These are phyloP conservation scores for Pseudogymnoascus pannorum DNA, from an alignment of 2,329 filamentous ascomycete genomes.

Conservation along the genomic window DNA sequence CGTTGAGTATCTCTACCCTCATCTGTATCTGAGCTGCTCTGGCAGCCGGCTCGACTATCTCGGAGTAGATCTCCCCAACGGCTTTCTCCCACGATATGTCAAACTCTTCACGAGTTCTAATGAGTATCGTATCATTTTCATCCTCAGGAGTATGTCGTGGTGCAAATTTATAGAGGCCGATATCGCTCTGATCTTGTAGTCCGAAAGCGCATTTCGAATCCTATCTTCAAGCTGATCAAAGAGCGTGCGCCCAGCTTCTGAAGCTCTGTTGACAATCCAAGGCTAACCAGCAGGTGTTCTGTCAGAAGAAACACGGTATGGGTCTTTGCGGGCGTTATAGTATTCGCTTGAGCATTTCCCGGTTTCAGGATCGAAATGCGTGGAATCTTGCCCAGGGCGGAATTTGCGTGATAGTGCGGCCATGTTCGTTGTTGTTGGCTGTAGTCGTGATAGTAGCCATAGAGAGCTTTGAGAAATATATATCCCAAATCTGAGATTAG, in stretches of 20 bases:
- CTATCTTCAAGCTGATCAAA: not conserved
- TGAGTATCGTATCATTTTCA: not conserved
- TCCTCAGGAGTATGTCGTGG: not conserved
- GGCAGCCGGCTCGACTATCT: not conserved
- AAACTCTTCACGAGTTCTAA: not conserved
- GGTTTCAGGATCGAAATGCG: not conserved
- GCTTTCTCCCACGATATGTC: not conserved
- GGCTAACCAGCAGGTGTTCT: not conserved
- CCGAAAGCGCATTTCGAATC: not conserved
- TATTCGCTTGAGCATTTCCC: not conserved
- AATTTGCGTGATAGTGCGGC: not conserved
- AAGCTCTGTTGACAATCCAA: not conserved
- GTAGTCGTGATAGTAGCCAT: not conserved
- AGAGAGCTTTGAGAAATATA: not conserved
- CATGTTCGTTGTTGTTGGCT: not conserved
- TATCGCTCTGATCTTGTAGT: not conserved
- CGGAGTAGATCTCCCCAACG: not conserved
- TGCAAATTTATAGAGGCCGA: not conserved
- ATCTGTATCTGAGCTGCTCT: not conserved
- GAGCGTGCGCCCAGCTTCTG: not conserved
- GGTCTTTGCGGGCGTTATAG: not conserved
- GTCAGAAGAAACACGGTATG: not conserved
- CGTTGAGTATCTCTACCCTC: not conserved
- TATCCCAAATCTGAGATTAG: not conserved
- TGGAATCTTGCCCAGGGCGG: not conserved